phyloP scores from a whole-genome alignment of 495 filamentous ascomycete genomes.

The Xylaria telfairii region DNA sequence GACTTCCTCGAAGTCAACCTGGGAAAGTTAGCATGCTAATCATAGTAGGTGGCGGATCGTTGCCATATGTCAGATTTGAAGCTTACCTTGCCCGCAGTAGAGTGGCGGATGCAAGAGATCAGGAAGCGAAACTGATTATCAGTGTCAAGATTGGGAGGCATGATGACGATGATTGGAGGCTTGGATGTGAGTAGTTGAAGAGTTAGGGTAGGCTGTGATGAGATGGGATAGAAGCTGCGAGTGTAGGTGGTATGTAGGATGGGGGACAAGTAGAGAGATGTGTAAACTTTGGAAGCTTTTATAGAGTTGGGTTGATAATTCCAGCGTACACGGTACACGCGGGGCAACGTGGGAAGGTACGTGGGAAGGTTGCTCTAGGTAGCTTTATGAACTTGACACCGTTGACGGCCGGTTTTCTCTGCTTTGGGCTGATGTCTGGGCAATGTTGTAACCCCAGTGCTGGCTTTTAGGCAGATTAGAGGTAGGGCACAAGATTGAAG shows the following conservation, averaged over 20 bases:
- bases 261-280: neutral
- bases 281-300: neutral
- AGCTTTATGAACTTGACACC: neutral
- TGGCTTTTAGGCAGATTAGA: neutral
- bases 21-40: slow-evolving; percentile 28
- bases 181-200: neutral
- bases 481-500: neutral
- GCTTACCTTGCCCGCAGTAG: slow-evolving; percentile 62
- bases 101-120: slow-evolving; percentile 66
- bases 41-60: neutral
- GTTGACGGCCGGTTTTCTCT: neutral
- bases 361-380: neutral
- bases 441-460: neutral
- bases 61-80: neutral
- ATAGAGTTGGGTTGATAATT: neutral
- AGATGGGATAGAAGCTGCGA: neutral
- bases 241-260: neutral
- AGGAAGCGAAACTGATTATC: slow-evolving; percentile 69
- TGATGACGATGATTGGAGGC: neutral
- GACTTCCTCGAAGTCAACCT: slow-evolving; percentile 68
- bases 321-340: no score
- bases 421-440: neutral
- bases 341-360: neutral
- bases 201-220: neutral
- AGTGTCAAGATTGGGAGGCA: slow-evolving; percentile 35